phyloP scores from a whole-genome alignment of 257 asterid genomes.

The Primulina huaijiensis region DNA sequence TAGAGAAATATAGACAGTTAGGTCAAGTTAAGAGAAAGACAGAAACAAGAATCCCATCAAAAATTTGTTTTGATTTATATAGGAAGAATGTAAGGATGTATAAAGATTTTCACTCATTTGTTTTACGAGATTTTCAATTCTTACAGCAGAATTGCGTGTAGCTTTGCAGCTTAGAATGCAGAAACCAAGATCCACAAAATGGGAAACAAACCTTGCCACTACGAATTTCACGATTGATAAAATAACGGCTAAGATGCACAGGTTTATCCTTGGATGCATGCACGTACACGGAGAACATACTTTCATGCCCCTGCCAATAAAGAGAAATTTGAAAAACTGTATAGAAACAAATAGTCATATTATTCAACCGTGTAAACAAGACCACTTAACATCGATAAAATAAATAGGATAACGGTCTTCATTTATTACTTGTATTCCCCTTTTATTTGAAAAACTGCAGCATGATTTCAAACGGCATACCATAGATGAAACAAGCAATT shows the following conservation, averaged over 20 bases:
- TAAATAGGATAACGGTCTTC: neutral
- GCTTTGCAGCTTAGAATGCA: neutral
- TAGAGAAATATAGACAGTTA: neutral
- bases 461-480: slow-evolving; percentile 11
- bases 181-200: neutral
- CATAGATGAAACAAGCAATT: slow-evolving; percentile 3
- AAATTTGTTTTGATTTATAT: neutral
- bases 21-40: slow-evolving; percentile 4
- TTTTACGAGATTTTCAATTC: neutral
- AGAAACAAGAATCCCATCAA: neutral
- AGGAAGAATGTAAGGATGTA: neutral
- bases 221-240: slow-evolving; percentile 48
- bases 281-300: slow-evolving; percentile 52
- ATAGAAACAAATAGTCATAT: neutral
- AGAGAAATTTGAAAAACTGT: neutral
- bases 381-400: neutral
- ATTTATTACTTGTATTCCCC: neutral
- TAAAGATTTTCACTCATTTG: neutral
- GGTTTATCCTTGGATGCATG: slow-evolving; percentile 61
- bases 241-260: slow-evolving; percentile 57
- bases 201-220: slow-evolving; percentile 46
- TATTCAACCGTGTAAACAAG: neutral
- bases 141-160: neutral
- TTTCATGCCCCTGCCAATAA: slow-evolving; percentile 50
- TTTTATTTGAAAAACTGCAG: neutral